phyloP scores from a whole-genome alignment of 2,329 filamentous ascomycete genomes.

The Cyphellophora attinorum region DNA sequence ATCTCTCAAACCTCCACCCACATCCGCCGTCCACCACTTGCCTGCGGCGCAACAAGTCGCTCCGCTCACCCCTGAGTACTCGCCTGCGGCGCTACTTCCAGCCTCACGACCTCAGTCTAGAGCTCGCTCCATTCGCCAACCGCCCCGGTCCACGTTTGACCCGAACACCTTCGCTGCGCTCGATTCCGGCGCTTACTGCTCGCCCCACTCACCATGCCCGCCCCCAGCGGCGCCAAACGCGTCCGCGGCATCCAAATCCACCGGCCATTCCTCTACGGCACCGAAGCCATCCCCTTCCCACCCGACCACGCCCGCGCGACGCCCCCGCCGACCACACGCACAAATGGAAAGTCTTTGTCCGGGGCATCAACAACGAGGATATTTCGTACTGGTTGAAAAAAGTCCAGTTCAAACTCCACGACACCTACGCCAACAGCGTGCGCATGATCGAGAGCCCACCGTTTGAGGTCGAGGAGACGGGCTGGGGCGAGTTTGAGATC shows the following conservation, averaged over 20 bases:
- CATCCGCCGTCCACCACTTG: too few species aligned
- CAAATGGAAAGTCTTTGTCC: conserved; percentile 91
- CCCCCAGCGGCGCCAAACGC: conserved; percentile 45
- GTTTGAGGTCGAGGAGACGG: conserved; percentile 83
- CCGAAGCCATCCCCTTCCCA: conserved; percentile 69
- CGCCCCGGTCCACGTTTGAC: too few species aligned
- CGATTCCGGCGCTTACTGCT: too few species aligned
- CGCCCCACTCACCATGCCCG: conserved; percentile 40
- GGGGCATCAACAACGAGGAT: conserved; percentile 78
- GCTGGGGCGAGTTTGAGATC: conserved; percentile 97
- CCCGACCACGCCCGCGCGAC: conserved; percentile 62
- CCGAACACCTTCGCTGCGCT: too few species aligned
- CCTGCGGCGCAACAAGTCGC: too few species aligned
- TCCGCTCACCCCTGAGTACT: too few species aligned
- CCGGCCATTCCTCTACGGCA: conserved; percentile 57
- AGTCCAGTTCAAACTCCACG: conserved; percentile 96
- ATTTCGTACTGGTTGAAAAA: conserved; percentile 94
- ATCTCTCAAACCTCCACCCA: too few species aligned
- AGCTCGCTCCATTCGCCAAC: too few species aligned
- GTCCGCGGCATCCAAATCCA: conserved; percentile 39
- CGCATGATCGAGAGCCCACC: conserved; percentile 73
- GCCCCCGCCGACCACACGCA: conserved; percentile 89
- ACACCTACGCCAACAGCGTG: conserved; percentile 86
- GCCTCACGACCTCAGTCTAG: too few species aligned
- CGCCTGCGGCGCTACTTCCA: too few species aligned